Base-by-base conservation (phyloP, 1,284 basidiomycete species). In the Pisolithus thermaeus region DNA sequence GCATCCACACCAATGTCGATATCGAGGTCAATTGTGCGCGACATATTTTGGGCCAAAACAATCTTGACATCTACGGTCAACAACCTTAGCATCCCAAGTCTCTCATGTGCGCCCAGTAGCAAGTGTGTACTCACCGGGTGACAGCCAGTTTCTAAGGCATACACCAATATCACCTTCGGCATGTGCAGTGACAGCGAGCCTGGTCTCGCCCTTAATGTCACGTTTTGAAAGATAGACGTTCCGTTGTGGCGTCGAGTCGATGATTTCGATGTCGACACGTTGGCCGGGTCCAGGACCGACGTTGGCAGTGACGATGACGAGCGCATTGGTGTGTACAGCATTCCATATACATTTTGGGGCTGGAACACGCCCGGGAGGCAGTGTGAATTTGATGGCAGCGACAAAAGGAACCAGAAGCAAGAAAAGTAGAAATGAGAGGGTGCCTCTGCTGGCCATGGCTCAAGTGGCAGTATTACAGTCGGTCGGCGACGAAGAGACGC, bases 1-100 rank as follows among this genome's bases (percentile, higher is more conserved):
- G 97, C 97, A 63, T 99, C 96, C 18, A 96, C 95, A 44, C 96
- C 96, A 69, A 99, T 96, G 65, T 99, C 97, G 40, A 98, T 84
- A 66, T 99, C 96, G 50, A 99, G 73, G 73, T 99, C 96, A 57
- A 99, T 73, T 22, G 87, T 79, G 32, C 90, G 78, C 32, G 76
- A 71, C 52, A 80, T 73, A 52, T 78, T 78, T 41, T 51, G 53
- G 7, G 39, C 53, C 36, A 66, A 16, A 8, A 52, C 52, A 38
- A 7, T n/a, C 55, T 47, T 67, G 41, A 53, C 37, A 0, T 60
- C 65, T 68, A 16, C 47, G 23, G 18, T 44, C 16, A 27, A 39
- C 28, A 16, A 11, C 7, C 18, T 48, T 12, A 20, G 18, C 27
- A 53, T 37, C 23, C 35, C 41, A 43, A 41, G 22, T 25, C n/a